These are phyloP conservation scores for Populus davidiana DNA, from an alignment of 345 rosid genomes.

Conservation along the genomic window DNA sequence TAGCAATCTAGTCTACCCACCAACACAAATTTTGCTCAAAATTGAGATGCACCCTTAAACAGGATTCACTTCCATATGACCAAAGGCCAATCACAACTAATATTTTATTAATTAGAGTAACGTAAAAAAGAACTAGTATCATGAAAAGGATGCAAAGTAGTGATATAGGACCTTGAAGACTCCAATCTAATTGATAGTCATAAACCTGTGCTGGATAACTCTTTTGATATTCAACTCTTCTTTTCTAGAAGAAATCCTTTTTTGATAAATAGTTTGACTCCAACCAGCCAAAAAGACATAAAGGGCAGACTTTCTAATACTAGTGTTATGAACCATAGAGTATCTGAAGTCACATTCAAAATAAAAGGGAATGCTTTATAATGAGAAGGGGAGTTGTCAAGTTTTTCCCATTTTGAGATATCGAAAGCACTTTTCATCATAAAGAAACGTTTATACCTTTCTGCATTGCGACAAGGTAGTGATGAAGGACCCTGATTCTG, in stretches of 20 bases:
- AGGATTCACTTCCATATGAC: neutral
- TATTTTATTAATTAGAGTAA: neutral
- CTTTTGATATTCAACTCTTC: neutral
- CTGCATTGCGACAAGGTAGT: conserved; percentile 85
- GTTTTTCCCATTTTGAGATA: neutral
- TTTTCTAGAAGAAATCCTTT: neutral
- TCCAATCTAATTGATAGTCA: neutral
- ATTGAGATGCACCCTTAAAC: neutral
- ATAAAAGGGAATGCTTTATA: no score
- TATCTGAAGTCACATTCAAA: no score
- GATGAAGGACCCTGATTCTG: conserved; percentile 88
- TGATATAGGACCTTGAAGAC: neutral
- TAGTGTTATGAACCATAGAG: no score
- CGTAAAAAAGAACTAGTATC: neutral
- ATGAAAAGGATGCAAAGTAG: neutral
- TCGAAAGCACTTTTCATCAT: neutral
- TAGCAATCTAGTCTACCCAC: neutral
- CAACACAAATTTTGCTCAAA: neutral
- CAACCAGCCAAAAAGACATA: no score
- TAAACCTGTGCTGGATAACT: neutral
- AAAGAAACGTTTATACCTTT: conserved; percentile 49
- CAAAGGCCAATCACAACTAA: neutral
- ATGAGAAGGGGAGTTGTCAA: no score
- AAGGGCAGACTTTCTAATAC: no score
- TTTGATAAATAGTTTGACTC: no score